Evolutionary conservation across 2,329 filamentous ascomycete genomes (phyloP).

Genomic region (Beauveria medogensis): DNA sequence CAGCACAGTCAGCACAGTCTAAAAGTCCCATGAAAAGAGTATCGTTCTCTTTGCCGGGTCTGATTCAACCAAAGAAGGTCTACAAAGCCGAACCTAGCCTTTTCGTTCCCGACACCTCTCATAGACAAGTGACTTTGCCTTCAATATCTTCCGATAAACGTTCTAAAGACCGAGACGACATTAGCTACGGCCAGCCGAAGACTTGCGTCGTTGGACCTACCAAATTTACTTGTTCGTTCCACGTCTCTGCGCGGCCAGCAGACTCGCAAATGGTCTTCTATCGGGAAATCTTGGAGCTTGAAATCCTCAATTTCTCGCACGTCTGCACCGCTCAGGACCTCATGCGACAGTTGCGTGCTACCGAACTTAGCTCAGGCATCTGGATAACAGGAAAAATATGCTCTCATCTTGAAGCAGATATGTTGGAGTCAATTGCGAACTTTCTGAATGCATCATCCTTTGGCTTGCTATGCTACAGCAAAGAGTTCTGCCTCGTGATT

Average conservation of each 20-base stretch:
- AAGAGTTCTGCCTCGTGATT: slow-evolving; percentile 30
- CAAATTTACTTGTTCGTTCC: neutral
- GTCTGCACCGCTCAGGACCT: slow-evolving; percentile 27
- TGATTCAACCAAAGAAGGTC: neutral
- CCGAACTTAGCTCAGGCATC: slow-evolving; percentile 17
- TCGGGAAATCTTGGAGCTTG: slow-evolving; percentile 18
- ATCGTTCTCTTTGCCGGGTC: neutral
- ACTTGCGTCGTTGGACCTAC: neutral
- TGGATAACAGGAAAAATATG: slow-evolving; percentile 4
- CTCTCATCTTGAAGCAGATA: slow-evolving; percentile 10
- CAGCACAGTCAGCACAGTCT: neutral
- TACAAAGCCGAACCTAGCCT: neutral
- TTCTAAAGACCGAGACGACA: neutral
- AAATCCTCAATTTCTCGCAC: slow-evolving; percentile 26
- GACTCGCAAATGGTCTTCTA: neutral
- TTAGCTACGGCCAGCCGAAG: neutral
- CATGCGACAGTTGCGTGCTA: slow-evolving; percentile 11
- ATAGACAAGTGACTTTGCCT: neutral
- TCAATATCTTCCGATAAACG: neutral
- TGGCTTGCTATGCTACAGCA: slow-evolving; percentile 26
- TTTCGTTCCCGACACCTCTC: neutral
- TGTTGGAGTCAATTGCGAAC: slow-evolving; percentile 23
- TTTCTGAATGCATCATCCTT: slow-evolving; percentile 28
- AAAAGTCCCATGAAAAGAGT: neutral
- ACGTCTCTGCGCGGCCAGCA: neutral